Conservation (phyloP, 768 basidiomycete species). For the Hygrocybe coccinea region DNA sequence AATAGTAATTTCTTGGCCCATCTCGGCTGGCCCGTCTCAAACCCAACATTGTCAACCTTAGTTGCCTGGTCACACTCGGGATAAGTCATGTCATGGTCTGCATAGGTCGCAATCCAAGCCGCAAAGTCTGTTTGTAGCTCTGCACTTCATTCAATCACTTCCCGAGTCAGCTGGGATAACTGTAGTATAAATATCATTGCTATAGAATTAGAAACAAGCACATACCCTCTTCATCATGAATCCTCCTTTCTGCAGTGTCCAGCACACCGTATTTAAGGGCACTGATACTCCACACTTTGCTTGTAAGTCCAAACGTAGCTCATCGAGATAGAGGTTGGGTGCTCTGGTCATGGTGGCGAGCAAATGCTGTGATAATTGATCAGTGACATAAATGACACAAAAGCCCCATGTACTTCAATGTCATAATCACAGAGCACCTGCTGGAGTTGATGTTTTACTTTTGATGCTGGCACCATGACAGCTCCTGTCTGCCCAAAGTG, state of each 20-base stretch:
- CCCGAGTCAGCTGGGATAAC: not conserved
- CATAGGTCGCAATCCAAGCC: conserved; percentile 8
- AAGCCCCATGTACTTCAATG: not conserved
- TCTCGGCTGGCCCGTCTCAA: conserved; percentile 2
- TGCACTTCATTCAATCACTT: conserved; percentile 1
- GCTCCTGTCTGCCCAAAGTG: not conserved
- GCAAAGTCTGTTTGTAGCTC: conserved; percentile 5
- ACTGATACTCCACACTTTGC: conserved; percentile 6
- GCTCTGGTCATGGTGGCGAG: not conserved
- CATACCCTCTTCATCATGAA: conserved; percentile 19
- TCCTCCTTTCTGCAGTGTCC: conserved; percentile 12
- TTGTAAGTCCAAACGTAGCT: not conserved
- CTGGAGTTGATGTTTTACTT: not conserved
- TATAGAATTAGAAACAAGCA: not conserved
- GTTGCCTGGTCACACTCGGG: conserved; percentile 25
- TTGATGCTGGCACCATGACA: not conserved
- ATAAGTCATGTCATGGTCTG: conserved; percentile 24
- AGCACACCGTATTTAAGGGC: conserved; percentile 13
- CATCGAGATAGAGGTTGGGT: conserved; percentile 1
- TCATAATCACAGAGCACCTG: not conserved
- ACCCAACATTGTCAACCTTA: too few species aligned
- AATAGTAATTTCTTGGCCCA: too few species aligned
- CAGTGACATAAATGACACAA: not conserved
- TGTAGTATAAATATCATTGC: not conserved
- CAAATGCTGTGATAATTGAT: not conserved